Conservation (phyloP, 257 asterid genomes). For the Misopates orontium region DNA sequence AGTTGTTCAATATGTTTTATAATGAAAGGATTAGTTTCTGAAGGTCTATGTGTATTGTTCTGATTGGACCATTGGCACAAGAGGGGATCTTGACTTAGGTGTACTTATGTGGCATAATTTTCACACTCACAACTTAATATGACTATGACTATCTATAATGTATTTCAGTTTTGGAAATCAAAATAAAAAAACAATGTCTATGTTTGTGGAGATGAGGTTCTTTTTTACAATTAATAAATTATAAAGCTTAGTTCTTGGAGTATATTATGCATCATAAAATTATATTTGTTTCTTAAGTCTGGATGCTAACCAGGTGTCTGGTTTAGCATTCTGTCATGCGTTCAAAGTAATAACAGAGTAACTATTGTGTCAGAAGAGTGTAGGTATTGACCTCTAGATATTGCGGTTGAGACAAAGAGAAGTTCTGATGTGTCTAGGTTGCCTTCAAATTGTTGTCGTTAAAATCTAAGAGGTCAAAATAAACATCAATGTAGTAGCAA, state of each 20-base stretch:
- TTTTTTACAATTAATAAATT: not conserved
- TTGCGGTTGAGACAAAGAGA: not conserved
- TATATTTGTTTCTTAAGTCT: not conserved
- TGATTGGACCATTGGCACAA: not conserved
- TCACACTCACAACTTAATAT: too few species aligned
- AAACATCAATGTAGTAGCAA: not conserved
- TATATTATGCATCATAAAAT: not conserved
- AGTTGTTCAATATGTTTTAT: not conserved
- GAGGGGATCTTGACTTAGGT: not conserved
- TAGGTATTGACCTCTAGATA: not conserved
- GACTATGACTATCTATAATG: too few species aligned
- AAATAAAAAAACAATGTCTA: too few species aligned
- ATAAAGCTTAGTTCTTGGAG: not conserved
- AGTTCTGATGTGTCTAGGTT: not conserved
- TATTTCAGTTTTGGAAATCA: too few species aligned
- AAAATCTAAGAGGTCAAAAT: not conserved
- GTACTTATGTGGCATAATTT: too few species aligned
- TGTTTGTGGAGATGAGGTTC: not conserved
- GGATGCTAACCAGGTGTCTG: not conserved
- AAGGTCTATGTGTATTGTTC: not conserved
- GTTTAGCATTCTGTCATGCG: not conserved
- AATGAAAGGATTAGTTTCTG: not conserved
- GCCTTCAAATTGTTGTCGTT: not conserved
- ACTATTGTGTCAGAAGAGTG: not conserved
- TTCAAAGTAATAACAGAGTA: not conserved